Evolutionary conservation across 2,329 filamentous ascomycete species (phyloP).

Genomic region (Paracoccidioides lutzii): DNA sequence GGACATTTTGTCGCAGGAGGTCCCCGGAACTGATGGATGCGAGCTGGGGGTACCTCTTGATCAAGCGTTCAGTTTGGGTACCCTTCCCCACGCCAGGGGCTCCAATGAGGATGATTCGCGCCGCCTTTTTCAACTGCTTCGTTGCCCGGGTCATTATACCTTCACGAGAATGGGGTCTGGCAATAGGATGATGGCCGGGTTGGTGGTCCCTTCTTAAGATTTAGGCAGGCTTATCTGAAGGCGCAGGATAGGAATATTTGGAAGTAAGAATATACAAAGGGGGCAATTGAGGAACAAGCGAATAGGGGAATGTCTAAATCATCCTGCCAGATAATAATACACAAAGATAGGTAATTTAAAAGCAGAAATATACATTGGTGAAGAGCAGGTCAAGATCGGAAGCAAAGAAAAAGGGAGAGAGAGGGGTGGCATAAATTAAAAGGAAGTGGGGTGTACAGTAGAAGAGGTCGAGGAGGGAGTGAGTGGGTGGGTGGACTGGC

Average conservation of each 20-base stretch:
- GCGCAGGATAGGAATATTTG: background rate
- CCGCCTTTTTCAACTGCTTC: slow-evolving; percentile 58
- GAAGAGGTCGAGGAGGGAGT: no score
- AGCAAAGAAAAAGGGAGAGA: background rate
- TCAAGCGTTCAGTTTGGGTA: slow-evolving; percentile 81
- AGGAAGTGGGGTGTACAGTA: no score
- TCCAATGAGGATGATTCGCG: slow-evolving; percentile 86
- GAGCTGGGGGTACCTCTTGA: slow-evolving; percentile 75
- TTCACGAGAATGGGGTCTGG: background rate
- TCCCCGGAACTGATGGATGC: slow-evolving; percentile 90
- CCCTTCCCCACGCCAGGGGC: slow-evolving; percentile 96
- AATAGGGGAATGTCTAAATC: background rate
- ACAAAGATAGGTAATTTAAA: background rate
- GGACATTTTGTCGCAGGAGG: slow-evolving; percentile 82
- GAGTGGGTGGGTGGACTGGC: no score
- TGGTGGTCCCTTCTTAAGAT: background rate
- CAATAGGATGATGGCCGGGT: background rate
- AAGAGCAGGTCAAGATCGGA: background rate
- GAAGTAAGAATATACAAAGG: background rate
- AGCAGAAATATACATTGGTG: background rate
- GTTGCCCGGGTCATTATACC: slow-evolving; percentile 12
- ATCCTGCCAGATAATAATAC: background rate
- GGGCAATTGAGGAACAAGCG: background rate
- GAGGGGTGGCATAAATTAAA: background rate
- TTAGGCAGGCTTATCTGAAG: background rate